Evolutionary conservation across 805 yeast genomes (phyloP), one percentile per base, ranked within the genome.

Genomic region (Candida taoyuanica): DNA sequence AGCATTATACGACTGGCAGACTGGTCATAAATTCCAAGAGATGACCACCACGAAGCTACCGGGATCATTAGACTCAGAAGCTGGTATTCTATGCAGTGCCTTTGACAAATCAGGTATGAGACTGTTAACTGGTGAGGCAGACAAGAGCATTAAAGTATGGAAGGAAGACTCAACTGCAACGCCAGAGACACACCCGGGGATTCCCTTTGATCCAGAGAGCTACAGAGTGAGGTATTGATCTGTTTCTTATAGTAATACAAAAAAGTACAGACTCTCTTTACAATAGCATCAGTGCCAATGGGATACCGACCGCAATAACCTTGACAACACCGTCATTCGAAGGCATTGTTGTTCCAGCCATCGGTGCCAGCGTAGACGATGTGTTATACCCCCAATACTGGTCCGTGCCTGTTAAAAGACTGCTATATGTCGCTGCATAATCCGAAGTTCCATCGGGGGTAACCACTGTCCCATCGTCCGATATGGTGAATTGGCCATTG

Each of bases 101-200:
- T 87, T 87, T 58, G 97, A 93, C 58, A 65, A 70, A 56, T 78
- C 87, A 42, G 96, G 97, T 0, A 61, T 78, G 49, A 71, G 96
- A 33, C 62, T 93, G 40, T 71, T 93, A 16, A 85, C 96, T 2
- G 87, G 96, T 34, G 95, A 85, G 51, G 78, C 85, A n/a, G 98
- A 91, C 60, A 89, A 89, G 56, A 78, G 85, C 56, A 75, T 86
- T 28, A 85, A 82, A 56, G 65, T 85, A 1, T 86, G 93, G 91
- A 71, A 65, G 35, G 75, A 73, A 43, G 67, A 60, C 20, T 49
- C 55, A 2, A 46, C 40, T 5, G 64, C 68, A 0, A 60, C 65
- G 2, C 50, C 50, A 14, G 52, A 50, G 32, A 36, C 49, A 1
- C 54, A 52, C 19, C 56, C 56, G 6, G 56, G 56, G 5, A 42